These are phyloP conservation scores for Elsinoe arachidis DNA, from an alignment of 2,329 filamentous ascomycete genomes.

Conservation along the genomic window DNA sequence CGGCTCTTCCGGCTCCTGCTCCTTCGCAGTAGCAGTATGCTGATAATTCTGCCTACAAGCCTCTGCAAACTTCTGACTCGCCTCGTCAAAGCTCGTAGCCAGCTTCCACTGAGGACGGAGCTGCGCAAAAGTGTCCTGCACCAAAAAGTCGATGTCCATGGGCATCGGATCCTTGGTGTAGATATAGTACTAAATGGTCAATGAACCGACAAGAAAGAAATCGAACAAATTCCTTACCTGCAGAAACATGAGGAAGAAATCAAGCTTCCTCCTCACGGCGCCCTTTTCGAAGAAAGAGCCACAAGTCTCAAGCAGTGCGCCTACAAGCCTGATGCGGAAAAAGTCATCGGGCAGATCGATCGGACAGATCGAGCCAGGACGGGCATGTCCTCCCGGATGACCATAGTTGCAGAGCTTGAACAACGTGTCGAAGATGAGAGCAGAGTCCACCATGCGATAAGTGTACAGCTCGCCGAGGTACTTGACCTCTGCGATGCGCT, in stretches of 20 bases:
- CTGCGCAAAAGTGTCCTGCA: conserved; percentile 82
- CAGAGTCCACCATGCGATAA: conserved; percentile 92
- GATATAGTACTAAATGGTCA: conserved; percentile 62
- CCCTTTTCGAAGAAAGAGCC: conserved; percentile 95
- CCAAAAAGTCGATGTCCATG: conserved; percentile 94
- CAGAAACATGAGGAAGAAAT: conserved; percentile 94
- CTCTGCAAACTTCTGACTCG: conserved; percentile 71
- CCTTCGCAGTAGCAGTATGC: conserved; percentile 47
- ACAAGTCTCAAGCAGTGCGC: conserved; percentile 86
- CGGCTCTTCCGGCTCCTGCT: conserved; percentile 57
- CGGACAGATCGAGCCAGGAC: conserved; percentile 65
- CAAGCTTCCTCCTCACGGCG: conserved; percentile 88
- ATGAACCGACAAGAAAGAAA: conserved; percentile 26
- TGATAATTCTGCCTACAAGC: conserved; percentile 89
- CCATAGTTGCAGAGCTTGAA: conserved; percentile 94
- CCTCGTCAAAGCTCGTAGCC: conserved; percentile 65
- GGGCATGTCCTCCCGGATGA: conserved; percentile 70
- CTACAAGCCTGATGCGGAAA: conserved; percentile 85
- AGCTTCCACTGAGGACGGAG: conserved; percentile 90
- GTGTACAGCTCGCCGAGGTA: conserved; percentile 96
- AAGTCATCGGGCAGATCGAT: conserved; percentile 89
- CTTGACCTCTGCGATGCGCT: conserved; percentile 88
- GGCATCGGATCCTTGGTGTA: conserved; percentile 80
- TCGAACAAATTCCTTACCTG: conserved; percentile 41
- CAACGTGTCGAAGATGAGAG: conserved; percentile 87